These are phyloP conservation scores for Didymella glomerata DNA, from an alignment of 2,329 filamentous ascomycete genomes.

Conservation along the genomic window DNA sequence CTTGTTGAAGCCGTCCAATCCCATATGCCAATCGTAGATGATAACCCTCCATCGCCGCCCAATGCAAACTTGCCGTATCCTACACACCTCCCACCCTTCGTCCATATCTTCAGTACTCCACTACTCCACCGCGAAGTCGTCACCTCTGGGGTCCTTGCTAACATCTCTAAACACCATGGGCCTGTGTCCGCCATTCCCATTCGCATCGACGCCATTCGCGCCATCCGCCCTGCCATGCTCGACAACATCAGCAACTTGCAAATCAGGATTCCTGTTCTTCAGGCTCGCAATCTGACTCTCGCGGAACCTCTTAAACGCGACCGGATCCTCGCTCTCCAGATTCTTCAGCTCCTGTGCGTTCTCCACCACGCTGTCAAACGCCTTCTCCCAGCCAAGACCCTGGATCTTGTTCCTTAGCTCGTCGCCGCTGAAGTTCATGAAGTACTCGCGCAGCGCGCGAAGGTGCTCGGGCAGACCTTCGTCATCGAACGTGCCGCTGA, in stretches of 20 bases:
- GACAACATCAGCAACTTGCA: conserved; percentile 15
- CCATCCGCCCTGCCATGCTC: not conserved
- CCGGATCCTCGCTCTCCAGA: conserved; percentile 58
- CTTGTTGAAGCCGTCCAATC: conserved; percentile 9
- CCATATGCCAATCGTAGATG: conserved; percentile 9
- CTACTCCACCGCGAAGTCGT: conserved; percentile 15
- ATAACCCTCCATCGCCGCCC: conserved; percentile 10
- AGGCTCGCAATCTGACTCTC: conserved; percentile 51
- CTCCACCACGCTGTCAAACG: conserved; percentile 68
- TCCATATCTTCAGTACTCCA: not conserved
- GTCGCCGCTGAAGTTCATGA: conserved; percentile 70
- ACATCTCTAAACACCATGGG: conserved; percentile 19
- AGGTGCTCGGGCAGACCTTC: conserved; percentile 54
- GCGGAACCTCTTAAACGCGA: conserved; percentile 44
- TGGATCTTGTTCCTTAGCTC: conserved; percentile 63
- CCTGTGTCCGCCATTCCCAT: not conserved
- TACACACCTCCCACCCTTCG: not conserved
- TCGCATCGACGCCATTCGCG: not conserved
- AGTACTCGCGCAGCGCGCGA: conserved; percentile 66
- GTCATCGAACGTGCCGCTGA: conserved; percentile 48
- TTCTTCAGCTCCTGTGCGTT: conserved; percentile 72
- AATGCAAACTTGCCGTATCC: conserved; percentile 15
- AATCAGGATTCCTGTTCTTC: conserved; percentile 45
- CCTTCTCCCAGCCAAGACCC: conserved; percentile 62
- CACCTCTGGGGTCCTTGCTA: conserved; percentile 4